A percentile compares a stretch with the other conserved stretches of the same genome.
Conservation (phyloP, 225 moss, liverwort and hornwort species). For the Sphagnum tenellum region DNA sequence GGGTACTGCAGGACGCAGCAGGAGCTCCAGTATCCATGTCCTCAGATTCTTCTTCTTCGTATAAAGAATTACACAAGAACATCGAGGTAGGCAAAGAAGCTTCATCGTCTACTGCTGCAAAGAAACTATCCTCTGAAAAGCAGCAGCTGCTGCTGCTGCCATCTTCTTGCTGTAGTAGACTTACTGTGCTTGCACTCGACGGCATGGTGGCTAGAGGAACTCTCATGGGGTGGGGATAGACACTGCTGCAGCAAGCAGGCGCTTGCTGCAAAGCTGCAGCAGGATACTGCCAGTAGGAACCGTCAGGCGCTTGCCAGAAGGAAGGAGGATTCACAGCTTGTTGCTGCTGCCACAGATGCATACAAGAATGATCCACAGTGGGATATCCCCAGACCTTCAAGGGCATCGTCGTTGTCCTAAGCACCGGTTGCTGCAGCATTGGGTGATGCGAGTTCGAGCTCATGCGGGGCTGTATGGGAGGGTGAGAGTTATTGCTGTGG, state of each 20-base stretch:
- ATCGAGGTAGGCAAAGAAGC: slow-evolving; percentile 43
- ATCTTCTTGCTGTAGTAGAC: slow-evolving; percentile 13
- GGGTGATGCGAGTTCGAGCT: slow-evolving; percentile 45
- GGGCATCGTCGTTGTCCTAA: slow-evolving; percentile 16
- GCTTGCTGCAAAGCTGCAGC: slow-evolving; percentile 30
- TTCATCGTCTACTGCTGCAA: slow-evolving; percentile 42
- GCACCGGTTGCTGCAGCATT: slow-evolving; percentile 14
- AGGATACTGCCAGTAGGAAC: slow-evolving; percentile 94
- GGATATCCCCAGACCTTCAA: slow-evolving; percentile 95
- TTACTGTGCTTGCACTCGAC: background rate
- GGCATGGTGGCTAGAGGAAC: slow-evolving; percentile 17
- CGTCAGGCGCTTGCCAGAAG: slow-evolving; percentile 95
- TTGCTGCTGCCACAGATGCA: slow-evolving; percentile 94
- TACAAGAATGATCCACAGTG: slow-evolving; percentile 74
- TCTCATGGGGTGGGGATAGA: slow-evolving; percentile 46
- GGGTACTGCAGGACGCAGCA: slow-evolving; percentile 58
- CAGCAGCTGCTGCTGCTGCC: slow-evolving; percentile 3
- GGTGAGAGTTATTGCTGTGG: slow-evolving; percentile 52
- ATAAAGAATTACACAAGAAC: slow-evolving; percentile 56
- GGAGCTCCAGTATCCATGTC: slow-evolving; percentile 78
- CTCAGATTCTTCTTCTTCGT: slow-evolving; percentile 32
- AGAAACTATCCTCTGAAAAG: slow-evolving; percentile 58
- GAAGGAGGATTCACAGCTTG: slow-evolving; percentile 58
- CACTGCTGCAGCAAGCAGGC: slow-evolving; percentile 4
- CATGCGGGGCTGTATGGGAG: slow-evolving; percentile 87